Conservation (phyloP, 257 asterid genomes). For the Eustoma russellianum region DNA sequence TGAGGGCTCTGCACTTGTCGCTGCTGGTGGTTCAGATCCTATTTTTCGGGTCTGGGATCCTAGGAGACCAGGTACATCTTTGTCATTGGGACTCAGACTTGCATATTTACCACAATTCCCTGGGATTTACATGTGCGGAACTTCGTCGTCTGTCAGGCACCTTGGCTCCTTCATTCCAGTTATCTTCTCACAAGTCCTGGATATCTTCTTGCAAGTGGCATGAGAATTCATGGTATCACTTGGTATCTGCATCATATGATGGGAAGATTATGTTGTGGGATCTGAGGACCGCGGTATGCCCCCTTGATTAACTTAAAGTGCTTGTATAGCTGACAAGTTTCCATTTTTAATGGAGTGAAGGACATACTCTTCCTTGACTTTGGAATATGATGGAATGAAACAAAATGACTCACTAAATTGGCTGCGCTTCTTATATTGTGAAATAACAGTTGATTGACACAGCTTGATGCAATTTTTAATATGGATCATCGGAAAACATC, state of each 20-base stretch:
- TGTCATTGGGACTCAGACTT: not conserved
- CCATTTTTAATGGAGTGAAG: too few relatives aligned
- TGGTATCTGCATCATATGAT: conserved; percentile 84
- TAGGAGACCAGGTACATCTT: conserved; percentile 73
- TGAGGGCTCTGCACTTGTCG: conserved; percentile 82
- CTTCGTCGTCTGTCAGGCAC: conserved; percentile 40
- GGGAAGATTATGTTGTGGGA: conserved; percentile 99
- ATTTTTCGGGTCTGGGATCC: conserved; percentile 97
- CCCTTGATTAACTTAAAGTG: conserved; percentile 4
- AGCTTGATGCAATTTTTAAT: too few relatives aligned
- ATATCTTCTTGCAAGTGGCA: conserved; percentile 98
- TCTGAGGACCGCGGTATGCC: conserved; percentile 79
- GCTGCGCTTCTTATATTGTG: too few relatives aligned
- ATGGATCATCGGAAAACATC: too few relatives aligned
- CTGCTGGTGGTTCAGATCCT: conserved; percentile 81
- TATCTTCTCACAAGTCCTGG: conserved; percentile 87
- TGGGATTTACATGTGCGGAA: not conserved
- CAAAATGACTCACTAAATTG: too few relatives aligned
- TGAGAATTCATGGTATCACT: conserved; percentile 71
- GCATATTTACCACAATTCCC: not conserved
- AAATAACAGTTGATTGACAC: too few relatives aligned
- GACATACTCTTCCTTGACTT: too few relatives aligned
- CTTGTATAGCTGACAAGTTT: too few relatives aligned
- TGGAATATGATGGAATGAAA: too few relatives aligned
- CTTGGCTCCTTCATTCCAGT: conserved; percentile 65